A percentile compares a stretch with the other conserved stretches of the same genome.
phyloP scores from a whole-genome alignment of 768 basidiomycete genomes.

The Filobasidium wieringae region DNA sequence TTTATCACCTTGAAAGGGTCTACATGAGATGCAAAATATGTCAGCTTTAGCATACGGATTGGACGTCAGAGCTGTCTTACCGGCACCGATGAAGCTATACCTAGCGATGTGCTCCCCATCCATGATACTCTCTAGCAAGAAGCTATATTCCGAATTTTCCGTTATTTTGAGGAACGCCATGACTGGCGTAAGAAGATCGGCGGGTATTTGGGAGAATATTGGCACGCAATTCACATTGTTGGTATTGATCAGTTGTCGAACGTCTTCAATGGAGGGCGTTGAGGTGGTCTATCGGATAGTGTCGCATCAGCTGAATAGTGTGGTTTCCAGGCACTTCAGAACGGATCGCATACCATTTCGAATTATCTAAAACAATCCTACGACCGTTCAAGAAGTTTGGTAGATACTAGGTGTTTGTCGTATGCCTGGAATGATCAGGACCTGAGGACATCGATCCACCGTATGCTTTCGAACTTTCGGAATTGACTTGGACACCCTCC shows the following conservation, averaged over 20 bases:
- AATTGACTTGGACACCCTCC: no score
- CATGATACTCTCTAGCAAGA: slow-evolving; percentile 83
- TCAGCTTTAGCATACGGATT: neutral
- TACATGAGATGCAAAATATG: slow-evolving; percentile 35
- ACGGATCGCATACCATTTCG: no score
- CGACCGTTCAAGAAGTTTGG: no score
- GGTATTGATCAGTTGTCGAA: slow-evolving; percentile 64
- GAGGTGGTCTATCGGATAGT: no score
- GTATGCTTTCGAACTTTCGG: no score
- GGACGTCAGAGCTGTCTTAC: slow-evolving; percentile 43
- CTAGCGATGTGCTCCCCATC: slow-evolving; percentile 82
- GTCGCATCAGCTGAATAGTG: no score
- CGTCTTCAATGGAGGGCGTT: slow-evolving; percentile 55
- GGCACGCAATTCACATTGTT: slow-evolving; percentile 87
- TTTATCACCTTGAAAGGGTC: slow-evolving; percentile 89
- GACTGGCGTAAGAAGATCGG: slow-evolving; percentile 91
- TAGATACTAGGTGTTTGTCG: no score
- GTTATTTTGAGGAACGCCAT: slow-evolving; percentile 89
- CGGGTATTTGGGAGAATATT: slow-evolving; percentile 81
- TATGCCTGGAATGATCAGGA: no score
- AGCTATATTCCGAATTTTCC: slow-evolving; percentile 85
- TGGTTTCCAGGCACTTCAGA: no score
- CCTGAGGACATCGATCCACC: no score
- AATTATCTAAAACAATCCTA: no score
- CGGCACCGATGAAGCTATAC: slow-evolving; percentile 92